phyloP scores from a whole-genome alignment of 768 basidiomycete genomes.

The Lactifluus pinguis region DNA sequence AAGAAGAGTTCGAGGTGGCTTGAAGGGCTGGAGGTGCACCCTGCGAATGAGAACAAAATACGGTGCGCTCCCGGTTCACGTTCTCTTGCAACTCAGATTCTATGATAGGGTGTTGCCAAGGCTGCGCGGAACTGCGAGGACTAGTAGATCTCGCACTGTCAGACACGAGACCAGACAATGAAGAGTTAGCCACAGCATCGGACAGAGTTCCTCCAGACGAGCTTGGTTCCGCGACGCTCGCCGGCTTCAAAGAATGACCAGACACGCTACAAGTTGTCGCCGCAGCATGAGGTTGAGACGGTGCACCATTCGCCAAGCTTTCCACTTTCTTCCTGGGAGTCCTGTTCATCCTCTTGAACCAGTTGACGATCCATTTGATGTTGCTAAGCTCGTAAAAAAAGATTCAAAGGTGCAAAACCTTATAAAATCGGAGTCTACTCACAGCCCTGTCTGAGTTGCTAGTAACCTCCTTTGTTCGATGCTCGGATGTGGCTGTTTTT shows the following conservation, averaged over 20 bases:
- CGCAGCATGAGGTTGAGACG: background rate
- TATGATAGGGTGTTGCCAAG: background rate
- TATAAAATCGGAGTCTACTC: background rate
- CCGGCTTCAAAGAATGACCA: background rate
- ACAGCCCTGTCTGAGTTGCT: slow-evolving; percentile 16
- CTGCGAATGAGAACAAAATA: background rate
- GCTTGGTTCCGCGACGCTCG: background rate
- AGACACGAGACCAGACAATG: background rate
- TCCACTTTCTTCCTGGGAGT: background rate
- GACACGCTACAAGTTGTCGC: background rate
- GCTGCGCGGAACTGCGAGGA: background rate
- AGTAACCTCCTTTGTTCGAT: slow-evolving; percentile 9
- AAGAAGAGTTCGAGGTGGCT: background rate
- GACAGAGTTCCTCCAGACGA: background rate
- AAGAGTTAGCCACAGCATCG: background rate
- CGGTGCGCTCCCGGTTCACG: background rate
- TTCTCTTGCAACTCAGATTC: background rate
- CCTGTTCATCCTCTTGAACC: slow-evolving; percentile 11
- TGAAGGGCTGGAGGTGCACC: background rate
- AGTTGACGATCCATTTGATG: slow-evolving; percentile 14
- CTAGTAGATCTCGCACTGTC: background rate
- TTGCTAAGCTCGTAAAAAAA: background rate
- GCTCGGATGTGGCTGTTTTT: slow-evolving; percentile 5
- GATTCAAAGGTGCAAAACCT: background rate
- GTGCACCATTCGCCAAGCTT: background rate